Evolutionary conservation across 805 yeast species (phyloP).

Genomic region (Saccharomycopsis oosterbeekiorum): DNA sequence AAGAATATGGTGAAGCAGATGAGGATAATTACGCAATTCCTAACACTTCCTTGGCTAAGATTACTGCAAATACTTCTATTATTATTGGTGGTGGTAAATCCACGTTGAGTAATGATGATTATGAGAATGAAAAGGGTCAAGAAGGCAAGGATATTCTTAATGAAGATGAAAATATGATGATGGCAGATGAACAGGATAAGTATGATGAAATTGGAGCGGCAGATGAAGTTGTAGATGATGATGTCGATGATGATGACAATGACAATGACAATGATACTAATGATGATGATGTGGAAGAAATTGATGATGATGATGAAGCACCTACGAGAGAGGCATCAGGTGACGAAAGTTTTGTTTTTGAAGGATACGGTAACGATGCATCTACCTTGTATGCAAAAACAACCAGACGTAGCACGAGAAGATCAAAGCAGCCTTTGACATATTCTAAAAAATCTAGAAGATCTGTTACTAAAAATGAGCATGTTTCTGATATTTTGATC

Average conservation of each 20-base stretch:
- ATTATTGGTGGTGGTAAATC: background rate
- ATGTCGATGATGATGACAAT: too few species aligned
- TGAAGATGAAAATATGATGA: background rate
- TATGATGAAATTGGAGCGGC: background rate
- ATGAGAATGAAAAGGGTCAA: background rate
- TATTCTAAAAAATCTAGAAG: background rate
- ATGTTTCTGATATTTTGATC: background rate
- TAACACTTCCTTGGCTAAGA: conserved; percentile 11
- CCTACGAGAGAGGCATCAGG: background rate
- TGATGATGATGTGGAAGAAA: too few species aligned
- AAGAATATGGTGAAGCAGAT: conserved; percentile 13
- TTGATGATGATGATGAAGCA: too few species aligned
- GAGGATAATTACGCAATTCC: conserved; percentile 15
- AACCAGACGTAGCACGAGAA: background rate
- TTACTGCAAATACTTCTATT: conserved; percentile 4
- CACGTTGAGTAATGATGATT: conserved; percentile 1
- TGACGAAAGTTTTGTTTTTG: background rate
- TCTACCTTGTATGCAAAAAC: background rate
- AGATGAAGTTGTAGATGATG: too few species aligned
- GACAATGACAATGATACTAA: too few species aligned
- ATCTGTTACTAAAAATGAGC: background rate
- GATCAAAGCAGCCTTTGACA: background rate
- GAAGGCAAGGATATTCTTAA: background rate
- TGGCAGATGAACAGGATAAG: background rate
- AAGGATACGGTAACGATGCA: background rate